Evolutionary conservation across 2,329 filamentous ascomycete genomes (phyloP), one percentile per base, ranked within the genome.

Genomic region (Fusarium miscanthi): DNA sequence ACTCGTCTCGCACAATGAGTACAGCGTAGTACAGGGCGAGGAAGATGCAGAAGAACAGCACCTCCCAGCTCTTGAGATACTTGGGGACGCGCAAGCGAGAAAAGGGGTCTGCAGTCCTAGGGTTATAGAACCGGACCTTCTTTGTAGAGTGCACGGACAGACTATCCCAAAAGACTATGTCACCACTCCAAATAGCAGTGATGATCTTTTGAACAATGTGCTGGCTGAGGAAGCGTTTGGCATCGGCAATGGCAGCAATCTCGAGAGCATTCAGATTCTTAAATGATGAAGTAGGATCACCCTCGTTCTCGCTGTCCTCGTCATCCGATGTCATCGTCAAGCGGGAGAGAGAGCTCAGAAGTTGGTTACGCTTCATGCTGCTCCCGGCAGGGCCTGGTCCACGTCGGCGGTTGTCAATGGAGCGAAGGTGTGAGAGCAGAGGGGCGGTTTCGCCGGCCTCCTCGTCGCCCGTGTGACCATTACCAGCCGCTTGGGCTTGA

Each of bases 1-100:
- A 85, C 13, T 90, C 87, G 72, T 92, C 90, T 68, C 93, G 87
- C 74, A 94, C 89, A 49, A 97, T 88, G 37, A 97, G 86, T 1
- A 97, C 94, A n/a, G 90, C 87, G 78, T 97, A 98, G 81, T 97
- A 98, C 10, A 98, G 84, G 31, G 88, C 86, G 43, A 98, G 83
- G 76, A 97, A 95, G 1, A 88, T 85, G 41, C 89, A 85, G 78
- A 97, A 96, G 84, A 96, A 97, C 17, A 93, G 77, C 9, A 94
- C 92, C 81, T 97, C 94, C 80, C 94, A 97, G 4, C 90, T 87
- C 81, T 97, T 97, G 72, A 95, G 88, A 78, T 97, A 97, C 73
- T 93, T 89, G 27, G 94, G 94, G 4, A 97, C 94, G 23, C 94
- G 82, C n/a, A 88, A 81, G 30, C 94, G 88, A 51, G 92, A 93